Evolutionary conservation across 164 flowering plant species (phyloP), one percentile per base, ranked within the genome.

Genomic region (Malania oleifera): DNA sequence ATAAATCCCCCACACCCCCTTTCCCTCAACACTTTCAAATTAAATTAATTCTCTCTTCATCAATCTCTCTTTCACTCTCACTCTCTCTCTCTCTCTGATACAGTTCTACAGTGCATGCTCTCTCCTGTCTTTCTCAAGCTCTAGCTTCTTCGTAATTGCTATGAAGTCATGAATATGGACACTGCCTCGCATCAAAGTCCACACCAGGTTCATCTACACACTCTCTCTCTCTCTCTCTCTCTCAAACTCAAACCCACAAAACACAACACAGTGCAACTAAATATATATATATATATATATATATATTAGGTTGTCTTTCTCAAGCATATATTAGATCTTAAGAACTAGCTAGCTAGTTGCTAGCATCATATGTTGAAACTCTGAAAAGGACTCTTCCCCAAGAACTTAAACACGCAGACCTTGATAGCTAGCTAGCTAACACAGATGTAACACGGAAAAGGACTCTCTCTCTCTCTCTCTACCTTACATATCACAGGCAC

Each of bases 1-100:
- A 68, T 74, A 74, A 64, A 77, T 62, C 48, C 67, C 60, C n/a
- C n/a, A n/a, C n/a, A n/a, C n/a, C 54, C 19, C 40, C 14, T 17
- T 18, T 7, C 13, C 8, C 40, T 44, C 34, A 0, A 2, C 24
- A 44, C 45, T 22, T 27, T 25, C 11, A n/a, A n/a, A n/a, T n/a
- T n/a, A n/a, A n/a, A n/a, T n/a, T n/a, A n/a, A n/a, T n/a, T 20
- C 14, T 29, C 11, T 5, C 34, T 22, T 7, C 19, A 35, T 10
- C 27, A 15, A 3, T 1, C 12, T 60, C 34, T 9, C 26, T 40
- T 24, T 20, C 28, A 29, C 40, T 23, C 15, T n/a, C 27, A 23
- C n/a, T 11, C 20, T 29, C 55, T 26, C 22, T 61, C 49, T 38
- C 59, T 26, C 19, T 34, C 56, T 39, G 44, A 20, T 50, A 52